Percentiles rank a stretch among this genome's conserved stretches.
phyloP scores from a whole-genome alignment of 2,329 filamentous ascomycete species.

The Colletotrichum scovillei region DNA sequence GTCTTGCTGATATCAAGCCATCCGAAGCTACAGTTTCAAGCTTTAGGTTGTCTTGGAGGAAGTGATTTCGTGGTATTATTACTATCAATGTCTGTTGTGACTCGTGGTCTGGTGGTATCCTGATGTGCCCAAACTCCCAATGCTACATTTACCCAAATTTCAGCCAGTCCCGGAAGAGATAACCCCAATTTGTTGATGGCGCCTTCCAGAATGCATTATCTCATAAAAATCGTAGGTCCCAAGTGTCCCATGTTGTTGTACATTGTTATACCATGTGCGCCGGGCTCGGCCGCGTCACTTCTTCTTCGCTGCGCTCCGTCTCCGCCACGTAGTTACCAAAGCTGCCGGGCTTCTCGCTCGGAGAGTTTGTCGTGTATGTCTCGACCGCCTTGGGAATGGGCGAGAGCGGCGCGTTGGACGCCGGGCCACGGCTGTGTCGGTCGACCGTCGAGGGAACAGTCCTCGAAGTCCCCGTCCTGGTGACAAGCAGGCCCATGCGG shows the following conservation, averaged over 20 bases:
- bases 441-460: neutral
- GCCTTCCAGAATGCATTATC: neutral
- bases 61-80: neutral
- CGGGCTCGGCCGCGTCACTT: neutral
- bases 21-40: too few species aligned
- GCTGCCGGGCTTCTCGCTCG: neutral
- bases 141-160: neutral
- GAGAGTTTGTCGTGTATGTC: neutral
- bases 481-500: neutral
- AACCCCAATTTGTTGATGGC: neutral
- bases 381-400: neutral
- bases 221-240: constrained; percentile 9
- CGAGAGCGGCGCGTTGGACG: neutral
- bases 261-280: constrained; percentile 8
- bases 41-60: neutral
- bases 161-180: neutral
- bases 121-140: neutral
- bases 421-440: neutral
- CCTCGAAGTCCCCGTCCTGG: neutral
- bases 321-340: constrained; percentile 8
- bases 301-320: neutral
- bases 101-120: neutral
- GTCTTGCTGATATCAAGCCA: too few species aligned
- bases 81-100: neutral
- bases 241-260: too few species aligned